phyloP scores from a whole-genome alignment of 2,329 filamentous ascomycete species.

The Fusarium nanum region DNA sequence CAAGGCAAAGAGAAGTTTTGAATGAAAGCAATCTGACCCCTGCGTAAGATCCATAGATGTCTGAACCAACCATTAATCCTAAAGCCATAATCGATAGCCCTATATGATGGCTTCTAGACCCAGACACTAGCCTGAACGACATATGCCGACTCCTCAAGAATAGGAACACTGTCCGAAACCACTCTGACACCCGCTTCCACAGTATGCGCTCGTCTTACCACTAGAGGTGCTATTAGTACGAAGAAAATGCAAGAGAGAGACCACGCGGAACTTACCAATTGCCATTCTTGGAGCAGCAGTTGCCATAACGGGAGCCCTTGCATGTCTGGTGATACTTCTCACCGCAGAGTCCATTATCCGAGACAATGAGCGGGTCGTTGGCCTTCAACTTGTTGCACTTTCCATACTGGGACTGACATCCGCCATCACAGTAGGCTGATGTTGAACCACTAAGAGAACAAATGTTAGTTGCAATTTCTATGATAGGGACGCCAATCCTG shows the following conservation, averaged over 20 bases:
- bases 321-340: slow-evolving; percentile 37
- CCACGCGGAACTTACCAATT: slow-evolving; percentile 11
- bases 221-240: not conserved
- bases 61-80: not conserved
- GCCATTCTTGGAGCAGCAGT: slow-evolving; percentile 26
- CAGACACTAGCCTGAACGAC: not conserved
- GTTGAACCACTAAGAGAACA: not conserved
- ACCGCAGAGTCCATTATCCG: slow-evolving; percentile 37
- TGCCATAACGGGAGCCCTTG: slow-evolving; percentile 29
- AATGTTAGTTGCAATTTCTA: not conserved
- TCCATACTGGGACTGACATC: slow-evolving; percentile 50
- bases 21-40: not conserved
- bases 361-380: slow-evolving; percentile 23
- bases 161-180: slow-evolving; percentile 16
- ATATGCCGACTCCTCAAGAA: not conserved
- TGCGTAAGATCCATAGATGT: not conserved
- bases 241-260: not conserved
- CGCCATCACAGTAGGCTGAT: slow-evolving; percentile 47
- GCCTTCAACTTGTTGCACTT: slow-evolving; percentile 41
- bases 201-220: slow-evolving; percentile 28
- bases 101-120: not conserved
- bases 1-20: not conserved
- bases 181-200: slow-evolving; percentile 8
- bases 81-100: not conserved
- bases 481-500: no score